phyloP scores from a whole-genome alignment of 2,329 filamentous ascomycete genomes.

The Phialophora expanda region DNA sequence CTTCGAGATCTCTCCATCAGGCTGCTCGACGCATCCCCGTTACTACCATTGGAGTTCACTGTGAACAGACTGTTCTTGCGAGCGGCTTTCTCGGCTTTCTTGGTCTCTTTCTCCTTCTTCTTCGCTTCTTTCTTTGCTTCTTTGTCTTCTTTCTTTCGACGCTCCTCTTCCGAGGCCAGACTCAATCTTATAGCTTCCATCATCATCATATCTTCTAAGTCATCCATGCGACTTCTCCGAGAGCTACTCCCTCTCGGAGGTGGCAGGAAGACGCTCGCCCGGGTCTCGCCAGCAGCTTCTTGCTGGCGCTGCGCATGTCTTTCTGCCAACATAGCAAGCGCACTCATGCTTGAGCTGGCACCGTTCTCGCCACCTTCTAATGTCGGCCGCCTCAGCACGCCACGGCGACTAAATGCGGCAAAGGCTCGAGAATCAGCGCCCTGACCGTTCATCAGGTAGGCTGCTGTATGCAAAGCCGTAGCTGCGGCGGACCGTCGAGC shows the following conservation, averaged over 20 bases:
- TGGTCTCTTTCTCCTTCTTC: conserved; percentile 81
- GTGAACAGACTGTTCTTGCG: conserved; percentile 66
- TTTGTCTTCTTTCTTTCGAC: conserved; percentile 83
- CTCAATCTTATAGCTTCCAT: conserved; percentile 93
- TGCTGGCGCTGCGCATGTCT: conserved; percentile 46
- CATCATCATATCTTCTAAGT: conserved; percentile 98
- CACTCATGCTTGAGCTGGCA: conserved; percentile 48
- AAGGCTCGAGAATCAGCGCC: conserved; percentile 58
- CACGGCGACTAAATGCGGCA: conserved; percentile 63
- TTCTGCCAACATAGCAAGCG: conserved; percentile 55
- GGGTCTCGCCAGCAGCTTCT: conserved; percentile 45
- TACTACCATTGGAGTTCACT: conserved; percentile 62
- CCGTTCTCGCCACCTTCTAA: conserved; percentile 45
- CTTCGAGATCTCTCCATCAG: conserved; percentile 46
- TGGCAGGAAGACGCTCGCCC: conserved; percentile 43
- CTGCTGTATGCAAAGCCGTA: conserved; percentile 91
- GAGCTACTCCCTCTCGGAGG: conserved; percentile 57
- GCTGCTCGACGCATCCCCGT: conserved; percentile 58
- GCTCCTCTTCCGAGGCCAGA: conserved; percentile 89
- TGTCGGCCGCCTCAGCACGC: conserved; percentile 52
- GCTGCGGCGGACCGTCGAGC: conserved; percentile 87
- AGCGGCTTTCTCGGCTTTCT: conserved; percentile 71
- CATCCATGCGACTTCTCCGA: conserved; percentile 72
- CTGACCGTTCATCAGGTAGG: conserved; percentile 72
- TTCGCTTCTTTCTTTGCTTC: conserved; percentile 82